Evolutionary conservation across 768 basidiomycete genomes (phyloP), one percentile per base, ranked within the genome.

Genomic region (Podaxis sp.): DNA sequence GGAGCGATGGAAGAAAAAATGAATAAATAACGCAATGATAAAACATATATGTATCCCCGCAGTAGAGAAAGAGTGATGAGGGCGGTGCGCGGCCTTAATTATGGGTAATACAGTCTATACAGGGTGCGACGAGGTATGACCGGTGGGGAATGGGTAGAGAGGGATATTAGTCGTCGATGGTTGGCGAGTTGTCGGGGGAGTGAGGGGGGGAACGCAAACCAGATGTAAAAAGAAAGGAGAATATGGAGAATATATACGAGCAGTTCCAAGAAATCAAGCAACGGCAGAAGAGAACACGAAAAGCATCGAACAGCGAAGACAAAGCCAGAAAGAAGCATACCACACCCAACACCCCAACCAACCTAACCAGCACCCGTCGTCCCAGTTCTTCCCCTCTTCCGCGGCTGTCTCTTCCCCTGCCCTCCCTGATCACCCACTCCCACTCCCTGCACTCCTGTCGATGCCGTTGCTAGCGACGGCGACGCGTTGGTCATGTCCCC

Each of bases 371-470:
- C 49, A 61, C 75, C 77, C n/a, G 75, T 82, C 66, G 74, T 77
- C 19, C 69, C 74, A 66, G 80, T 83, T 72, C 85, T 82, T 68
- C 79, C 78, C 67, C 78, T 79, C 77, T 86, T 87, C 63, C 89
- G 83, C 39, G 80, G 69, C 42, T 67, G 52, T 52, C 84, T 79
- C 76, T 87, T 90, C 66, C 77, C 81, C 79, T 57, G 75, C 67
- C 49, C 49, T 33, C 33, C 33, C 8, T 33, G 33, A 51, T 51
- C 49, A 51, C 24, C 49, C 26, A 24, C 26, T 51, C 79, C 78
- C 67, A 77, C 77, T 77, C 85, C 87, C 88, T 82, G 40, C 79
- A 68, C 49, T 67, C 53, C 52, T 84, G 79, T 76, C 86, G 89
- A 67, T 77, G 67, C 40, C 80, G 73, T 42, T 64, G 80, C 79